phyloP scores from a whole-genome alignment of 176 grass and related monocot species.

The Oryza meyeriana region DNA sequence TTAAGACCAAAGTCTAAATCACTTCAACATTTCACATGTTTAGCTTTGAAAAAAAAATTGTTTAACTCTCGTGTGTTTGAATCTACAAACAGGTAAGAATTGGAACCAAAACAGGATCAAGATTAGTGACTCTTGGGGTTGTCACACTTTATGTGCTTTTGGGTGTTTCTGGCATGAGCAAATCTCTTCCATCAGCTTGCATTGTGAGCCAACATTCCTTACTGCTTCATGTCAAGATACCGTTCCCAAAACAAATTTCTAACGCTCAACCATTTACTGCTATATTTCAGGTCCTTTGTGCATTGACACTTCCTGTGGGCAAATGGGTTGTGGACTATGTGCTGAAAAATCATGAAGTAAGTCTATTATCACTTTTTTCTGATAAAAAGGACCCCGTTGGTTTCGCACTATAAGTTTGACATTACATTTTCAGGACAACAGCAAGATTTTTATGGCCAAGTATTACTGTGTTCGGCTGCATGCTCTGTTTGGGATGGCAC shows the following conservation, averaged over 20 bases:
- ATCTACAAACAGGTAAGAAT: constrained; percentile 65
- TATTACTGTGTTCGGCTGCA: constrained; percentile 90
- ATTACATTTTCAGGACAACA: constrained; percentile 58
- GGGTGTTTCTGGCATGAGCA: constrained; percentile 47
- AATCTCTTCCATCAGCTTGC: constrained; percentile 64
- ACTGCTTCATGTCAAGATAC: not conserved
- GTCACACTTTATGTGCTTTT: constrained; percentile 57
- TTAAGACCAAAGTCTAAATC: not conserved
- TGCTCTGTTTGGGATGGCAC: constrained; percentile 69
- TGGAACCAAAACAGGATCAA: constrained; percentile 58
- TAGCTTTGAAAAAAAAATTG: not conserved
- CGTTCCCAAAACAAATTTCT: not conserved
- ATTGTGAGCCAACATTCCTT: constrained; percentile 42
- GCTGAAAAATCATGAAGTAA: constrained; percentile 66
- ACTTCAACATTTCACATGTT: not conserved
- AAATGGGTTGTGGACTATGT: constrained; percentile 68
- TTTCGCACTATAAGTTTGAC: constrained; percentile 2
- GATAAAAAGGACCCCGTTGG: not conserved
- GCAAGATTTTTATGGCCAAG: constrained; percentile 92
- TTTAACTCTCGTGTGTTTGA: not conserved
- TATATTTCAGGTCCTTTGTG: constrained; percentile 53
- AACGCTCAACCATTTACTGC: not conserved
- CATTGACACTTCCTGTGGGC: constrained; percentile 62
- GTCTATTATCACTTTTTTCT: not conserved
- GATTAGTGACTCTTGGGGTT: constrained; percentile 49